Evolutionary conservation across 1,139 yeast species (phyloP).

Genomic region (Diutina scorzettiae): DNA sequence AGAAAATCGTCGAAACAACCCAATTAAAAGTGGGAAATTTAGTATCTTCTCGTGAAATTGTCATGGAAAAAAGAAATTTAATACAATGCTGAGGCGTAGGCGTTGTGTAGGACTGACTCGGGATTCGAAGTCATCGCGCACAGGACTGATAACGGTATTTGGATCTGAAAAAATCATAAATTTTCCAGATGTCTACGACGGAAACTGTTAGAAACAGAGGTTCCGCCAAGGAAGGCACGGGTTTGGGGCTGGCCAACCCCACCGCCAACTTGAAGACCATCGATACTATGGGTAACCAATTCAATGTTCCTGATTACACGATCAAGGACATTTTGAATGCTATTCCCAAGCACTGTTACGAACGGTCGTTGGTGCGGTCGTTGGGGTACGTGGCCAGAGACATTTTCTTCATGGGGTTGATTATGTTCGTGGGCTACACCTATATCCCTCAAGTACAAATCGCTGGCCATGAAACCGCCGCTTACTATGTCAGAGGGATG

Average conservation of each 20-base stretch:
- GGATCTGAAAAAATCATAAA: too few relatives aligned
- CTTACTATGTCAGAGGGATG: conserved; percentile 17
- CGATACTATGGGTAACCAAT: conserved; percentile 53
- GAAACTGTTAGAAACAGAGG: conserved; percentile 1
- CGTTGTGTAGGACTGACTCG: too few relatives aligned
- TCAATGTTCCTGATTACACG: conserved; percentile 62
- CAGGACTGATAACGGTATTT: too few relatives aligned
- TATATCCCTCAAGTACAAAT: conserved; percentile 19
- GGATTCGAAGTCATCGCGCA: too few relatives aligned
- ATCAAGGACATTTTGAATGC: conserved; percentile 63
- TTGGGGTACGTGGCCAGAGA: conserved; percentile 58
- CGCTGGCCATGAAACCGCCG: conserved; percentile 18
- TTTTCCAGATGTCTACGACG: not conserved
- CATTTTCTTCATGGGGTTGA: conserved; percentile 34
- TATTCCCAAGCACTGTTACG: conserved; percentile 67
- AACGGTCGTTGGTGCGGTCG: conserved; percentile 47
- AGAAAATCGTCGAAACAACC: too few relatives aligned
- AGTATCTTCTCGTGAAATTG: too few relatives aligned
- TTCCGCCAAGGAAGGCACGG: not conserved
- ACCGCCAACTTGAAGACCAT: conserved; percentile 15
- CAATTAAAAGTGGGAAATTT: too few relatives aligned
- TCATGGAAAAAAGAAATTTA: too few relatives aligned
- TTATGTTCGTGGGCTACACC: conserved; percentile 42
- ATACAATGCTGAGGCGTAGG: too few relatives aligned
- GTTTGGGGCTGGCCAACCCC: conserved; percentile 2